Base-by-base conservation (phyloP, 768 basidiomycete genomes). In the Psilocybe tampanensis region DNA sequence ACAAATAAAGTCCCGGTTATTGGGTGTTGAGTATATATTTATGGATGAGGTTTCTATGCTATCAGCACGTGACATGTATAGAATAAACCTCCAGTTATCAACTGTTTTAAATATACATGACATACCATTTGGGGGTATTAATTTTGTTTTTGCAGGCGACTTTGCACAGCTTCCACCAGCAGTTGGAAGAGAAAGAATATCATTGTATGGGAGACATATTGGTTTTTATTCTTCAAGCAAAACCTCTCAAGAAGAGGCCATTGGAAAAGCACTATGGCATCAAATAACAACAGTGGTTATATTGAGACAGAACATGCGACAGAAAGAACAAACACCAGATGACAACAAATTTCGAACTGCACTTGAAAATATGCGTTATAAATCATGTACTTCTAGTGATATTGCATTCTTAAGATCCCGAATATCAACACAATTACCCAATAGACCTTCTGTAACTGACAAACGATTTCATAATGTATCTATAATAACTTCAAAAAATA, bases 21-120 rank as follows among this genome's bases (percentile, higher is more conserved):
- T 29, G n/a, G 67, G 70, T 15, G 70, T 76, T 9, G 68, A 76
- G 2, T 74, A 75, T 65, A 53, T 78, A 0, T 75, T 78, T 44
- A 56, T 78, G 18, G 76, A 80, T 68, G 77, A 80, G 54, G 64
- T 78, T 0, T 79, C 76, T 0, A 79, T 79, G 77, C 23, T 78
- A 1, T 69, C 68, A 2, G 67, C 63, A 18, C 8, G 44, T 33
- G 70, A 72, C 43, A 21, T 75, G 26, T 70, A 67, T 50, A 56
- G 48, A 23, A 73, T 76, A 11, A 67, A 64, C 50, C 48, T 47
- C 1, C 59, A 63, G n/a, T 41, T 74, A 4, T 29, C 60, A 7
- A 49, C 54, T 11, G 60, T 63, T 5, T 33, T 51, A 2, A 64
- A 68, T 45, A 49, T 58, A 8, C 19, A 49, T 33, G 58, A 67